A percentile compares a stretch with the other conserved stretches of the same genome.
These are phyloP conservation scores for Nakazawaea ernobii DNA, from an alignment of 805 yeast species.

Conservation along the genomic window DNA sequence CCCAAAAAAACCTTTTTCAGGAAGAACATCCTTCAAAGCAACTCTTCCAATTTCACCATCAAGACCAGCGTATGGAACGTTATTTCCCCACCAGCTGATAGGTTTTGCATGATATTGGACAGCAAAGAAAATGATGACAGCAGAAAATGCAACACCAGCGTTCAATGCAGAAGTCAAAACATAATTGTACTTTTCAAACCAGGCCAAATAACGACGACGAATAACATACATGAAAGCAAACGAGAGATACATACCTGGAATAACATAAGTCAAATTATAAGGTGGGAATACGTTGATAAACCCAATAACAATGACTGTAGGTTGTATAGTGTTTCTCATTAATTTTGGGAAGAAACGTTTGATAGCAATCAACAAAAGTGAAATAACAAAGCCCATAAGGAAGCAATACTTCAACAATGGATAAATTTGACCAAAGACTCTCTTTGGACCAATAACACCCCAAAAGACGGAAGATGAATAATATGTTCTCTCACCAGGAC, in stretches of 20 bases:
- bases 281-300: conserved; percentile 39
- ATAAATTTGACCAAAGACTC: conserved; percentile 38
- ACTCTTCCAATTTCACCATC: conserved; percentile 28
- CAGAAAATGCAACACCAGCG: conserved; percentile 59
- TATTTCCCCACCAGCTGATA: conserved; percentile 65
- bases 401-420: conserved; percentile 61
- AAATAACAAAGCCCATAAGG: conserved; percentile 29
- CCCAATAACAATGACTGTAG: conserved; percentile 48
- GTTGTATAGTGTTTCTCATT: conserved; percentile 36
- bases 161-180: conserved; percentile 50
- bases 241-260: conserved; percentile 32
- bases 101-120: conserved; percentile 35
- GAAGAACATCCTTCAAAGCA: conserved; percentile 13
- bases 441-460: conserved; percentile 12
- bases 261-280: conserved; percentile 39
- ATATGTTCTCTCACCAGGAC: conserved; percentile 34
- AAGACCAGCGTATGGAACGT: conserved; percentile 27
- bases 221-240: conserved; percentile 44
- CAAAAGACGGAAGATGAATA: conserved; percentile 37
- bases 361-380: conserved; percentile 23
- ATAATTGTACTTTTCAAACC: conserved; percentile 55
- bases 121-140: conserved; percentile 49
- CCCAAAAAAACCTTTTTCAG: conserved; percentile 33
- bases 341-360: conserved; percentile 19
- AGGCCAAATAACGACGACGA: conserved; percentile 39